Evolutionary conservation across 805 yeast genomes (phyloP), one percentile per base, ranked within the genome.

Genomic region (Saccharomycopsis sp.): DNA sequence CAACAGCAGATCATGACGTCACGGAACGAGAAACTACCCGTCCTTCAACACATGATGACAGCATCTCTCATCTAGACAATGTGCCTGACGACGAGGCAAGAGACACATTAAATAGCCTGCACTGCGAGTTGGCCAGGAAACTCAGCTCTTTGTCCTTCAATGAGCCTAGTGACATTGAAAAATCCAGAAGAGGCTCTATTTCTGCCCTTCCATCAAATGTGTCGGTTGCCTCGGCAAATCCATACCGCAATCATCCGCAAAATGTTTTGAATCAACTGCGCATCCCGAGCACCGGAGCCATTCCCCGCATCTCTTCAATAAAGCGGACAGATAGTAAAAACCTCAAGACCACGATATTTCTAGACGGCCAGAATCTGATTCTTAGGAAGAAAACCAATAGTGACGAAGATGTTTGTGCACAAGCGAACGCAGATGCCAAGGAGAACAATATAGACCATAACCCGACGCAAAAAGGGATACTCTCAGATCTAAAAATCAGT

Each of bases 141-240:
- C 44, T 60, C 12, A 60, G 63, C 41, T 55, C 73, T 2, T 74
- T 80, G 9, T 79, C 82, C 2, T 80, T 80, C 63, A 79, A 78
- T 20, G 79, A 77, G 18, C 77, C 79, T 1, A 68, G 75, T 9
- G 68, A 63, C 5, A 66, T 68, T 23, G 76, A 74, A 23, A 78
- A 77, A 61, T 67, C 73, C 1, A 82, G 81, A 62, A 69, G 86
- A 57, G 82, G 83, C n/a, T 81, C 85, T 1, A 80, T 81, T 54
- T 76, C 82, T 51, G 78, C 82, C 1, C 72, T 79, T 61, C 82
- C 84, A 1, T 75, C 81, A 2, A 71, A 74, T 15, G 70, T 73
- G 3, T 68, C 70, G 16, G 63, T 71, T 46, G 61, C 56, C 51
- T 53, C 63, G 65, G 23, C 55, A 56, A 60, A 44, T 44, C 48